Base-by-base conservation (phyloP, 768 basidiomycete genomes). In the Piloderma croceum region DNA sequence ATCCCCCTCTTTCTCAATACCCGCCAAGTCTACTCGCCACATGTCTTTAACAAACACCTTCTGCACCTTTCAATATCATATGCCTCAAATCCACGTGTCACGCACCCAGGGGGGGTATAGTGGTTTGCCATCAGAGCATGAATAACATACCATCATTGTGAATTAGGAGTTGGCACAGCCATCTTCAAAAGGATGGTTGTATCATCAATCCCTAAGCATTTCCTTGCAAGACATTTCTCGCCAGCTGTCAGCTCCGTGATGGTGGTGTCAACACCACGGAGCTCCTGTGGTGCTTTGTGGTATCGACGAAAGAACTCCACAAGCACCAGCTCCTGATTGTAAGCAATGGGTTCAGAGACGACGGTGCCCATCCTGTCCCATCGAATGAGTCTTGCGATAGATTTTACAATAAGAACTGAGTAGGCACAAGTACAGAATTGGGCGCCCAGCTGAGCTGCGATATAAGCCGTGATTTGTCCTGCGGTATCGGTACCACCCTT, bases 391-490 rank as follows among this genome's bases (percentile, higher is more conserved):
- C 27, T 21, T 15, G 46, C 36, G 38, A 27, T 20, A 10, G 15
- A 9, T 9, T 7, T 19, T 15, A 52, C 17, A 10, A 52, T 25
- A 19, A 53, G 48, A 31, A 53, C 20, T 1, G 35, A 49, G 21
- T 46, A 47, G 10, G 32, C 21, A 20, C 52, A 48, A 13, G 44
- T 32, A 24, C 40, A 33, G 33, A 48, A 53, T 47, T 53, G 51
- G 19, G 41, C 24, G 4, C 40, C 38, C 7, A 46, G 37, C 4
- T 53, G 51, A 18, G 52, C 48, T 23, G 51, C 38, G 5, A 45
- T 44, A 20, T 49, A 53, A 18, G 36, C 20, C 1, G 51, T 45
- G 15, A 53, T 49, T 36, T 52, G 47, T 3, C 51, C 44, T 21
- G 48, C 27, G 11, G 47, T 49, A 24, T 51, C 43, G 24, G 18